Evolutionary conservation across 495 filamentous ascomycete genomes (phyloP), one percentile per base, ranked within the genome.

Genomic region (Hypoxylon trugodes): DNA sequence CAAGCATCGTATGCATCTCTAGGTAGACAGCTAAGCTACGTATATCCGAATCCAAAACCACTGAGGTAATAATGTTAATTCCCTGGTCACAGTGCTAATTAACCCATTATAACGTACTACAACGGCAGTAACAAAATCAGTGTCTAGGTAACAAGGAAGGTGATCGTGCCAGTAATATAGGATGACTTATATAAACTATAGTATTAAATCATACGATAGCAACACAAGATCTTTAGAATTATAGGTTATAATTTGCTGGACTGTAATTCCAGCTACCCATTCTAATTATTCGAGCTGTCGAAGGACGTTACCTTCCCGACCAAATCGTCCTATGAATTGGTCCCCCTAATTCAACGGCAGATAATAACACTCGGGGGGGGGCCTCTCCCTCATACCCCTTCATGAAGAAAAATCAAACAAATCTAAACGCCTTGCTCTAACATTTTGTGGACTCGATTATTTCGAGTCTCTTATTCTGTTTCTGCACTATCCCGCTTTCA

Each of bases 381-480:
- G 19, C 12, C 19, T 18, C 15, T 35, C 38, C 9, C n/a, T 26
- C 24, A 30, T 37, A 28, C 26, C 19, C 38, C 37, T 10, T 4
- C 24, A n/a, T 36, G 9, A 28, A 16, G 24, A 49, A 45, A 54
- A n/a, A n/a, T n/a, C n/a, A n/a, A n/a, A 61, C 9, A 22, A 21
- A 16, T 41, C 22, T 43, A 51, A 59, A 59, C 48, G 54, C 61
- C 61, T 41, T 55, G 46, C 40, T 43, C 36, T 9, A 47, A 50
- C 43, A 26, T 15, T 13, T n/a, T 1, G 6, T 26, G 19, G 21
- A 33, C 22, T 16, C 35, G n/a, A n/a, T 28, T 16, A 32, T 48
- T 30, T 19, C 28, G 33, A 59, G 13, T 25, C 32, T 18, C 25
- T 10, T 0, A 9, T 25, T 47, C 47, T 47, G 16, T 37, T 25